Evolutionary conservation across 495 filamentous ascomycete species (phyloP).

Genomic region (Trypethelium eluteriae): DNA sequence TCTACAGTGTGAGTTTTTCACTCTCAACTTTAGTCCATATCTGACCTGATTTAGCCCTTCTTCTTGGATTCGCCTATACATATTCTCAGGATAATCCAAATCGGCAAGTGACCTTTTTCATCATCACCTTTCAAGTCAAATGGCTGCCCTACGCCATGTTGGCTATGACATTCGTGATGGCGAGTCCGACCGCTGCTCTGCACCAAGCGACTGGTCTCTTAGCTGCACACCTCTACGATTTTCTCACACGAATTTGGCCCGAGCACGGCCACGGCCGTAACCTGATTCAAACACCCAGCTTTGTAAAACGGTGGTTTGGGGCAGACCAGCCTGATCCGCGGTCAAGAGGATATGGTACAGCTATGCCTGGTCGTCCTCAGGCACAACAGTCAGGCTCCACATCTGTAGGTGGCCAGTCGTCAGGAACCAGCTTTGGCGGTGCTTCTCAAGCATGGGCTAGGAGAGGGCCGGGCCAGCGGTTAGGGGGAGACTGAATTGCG

Average conservation of each 20-base stretch:
- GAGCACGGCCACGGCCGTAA: constrained; percentile 72
- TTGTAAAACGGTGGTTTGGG: constrained; percentile 55
- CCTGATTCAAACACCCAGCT: constrained; percentile 57
- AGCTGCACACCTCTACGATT: constrained; percentile 80
- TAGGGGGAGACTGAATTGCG: background rate
- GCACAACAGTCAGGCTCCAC: background rate
- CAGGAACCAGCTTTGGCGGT: background rate
- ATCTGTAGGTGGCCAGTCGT: constrained; percentile 4
- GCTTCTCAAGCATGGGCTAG: constrained; percentile 4
- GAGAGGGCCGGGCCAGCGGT: background rate
- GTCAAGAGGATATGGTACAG: background rate
- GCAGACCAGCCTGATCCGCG: background rate
- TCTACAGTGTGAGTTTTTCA: constrained; percentile 21
- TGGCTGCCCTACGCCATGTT: constrained; percentile 72
- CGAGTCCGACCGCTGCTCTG: constrained; percentile 42
- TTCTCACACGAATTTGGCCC: constrained; percentile 73
- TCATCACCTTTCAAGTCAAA: constrained; percentile 69
- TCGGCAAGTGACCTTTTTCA: constrained; percentile 58
- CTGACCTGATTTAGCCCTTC: constrained; percentile 47
- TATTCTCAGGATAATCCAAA: constrained; percentile 74
- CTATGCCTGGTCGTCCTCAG: background rate
- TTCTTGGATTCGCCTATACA: constrained; percentile 72
- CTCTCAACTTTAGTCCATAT: constrained; percentile 15
- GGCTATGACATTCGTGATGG: constrained; percentile 54
- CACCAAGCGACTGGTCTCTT: constrained; percentile 61